phyloP scores from a whole-genome alignment of 1,139 yeast species.

The Candida dubliniensis region DNA sequence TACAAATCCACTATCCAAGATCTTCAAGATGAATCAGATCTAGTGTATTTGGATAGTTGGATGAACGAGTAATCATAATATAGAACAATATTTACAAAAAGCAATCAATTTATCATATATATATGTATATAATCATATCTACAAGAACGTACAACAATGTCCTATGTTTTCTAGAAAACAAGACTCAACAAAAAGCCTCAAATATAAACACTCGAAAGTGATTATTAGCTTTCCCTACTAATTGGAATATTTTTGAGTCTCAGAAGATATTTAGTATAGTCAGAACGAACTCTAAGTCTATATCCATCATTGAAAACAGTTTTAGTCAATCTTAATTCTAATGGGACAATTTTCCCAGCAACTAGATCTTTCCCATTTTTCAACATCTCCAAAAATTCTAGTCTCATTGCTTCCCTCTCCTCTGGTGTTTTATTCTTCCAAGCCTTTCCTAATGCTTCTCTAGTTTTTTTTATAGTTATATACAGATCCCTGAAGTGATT shows the following conservation, averaged over 20 bases:
- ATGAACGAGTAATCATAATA: conserved; percentile 9
- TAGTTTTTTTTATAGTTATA: not conserved
- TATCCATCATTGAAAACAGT: conserved; percentile 3
- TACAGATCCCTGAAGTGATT: not conserved
- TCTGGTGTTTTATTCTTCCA: conserved; percentile 30
- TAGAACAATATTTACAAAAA: no score
- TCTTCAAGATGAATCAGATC: conserved; percentile 35
- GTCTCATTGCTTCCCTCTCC: conserved; percentile 24
- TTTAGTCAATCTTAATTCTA: not conserved
- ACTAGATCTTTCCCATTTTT: conserved; percentile 30
- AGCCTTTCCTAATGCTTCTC: not conserved
- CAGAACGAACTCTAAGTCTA: not conserved
- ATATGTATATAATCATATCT: no score
- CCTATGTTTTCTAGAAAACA: no score
- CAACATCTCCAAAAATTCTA: conserved; percentile 28
- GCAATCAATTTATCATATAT: no score
- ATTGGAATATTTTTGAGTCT: no score
- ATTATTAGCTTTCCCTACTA: no score
- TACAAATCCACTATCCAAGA: conserved; percentile 32
- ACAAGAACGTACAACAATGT: no score
- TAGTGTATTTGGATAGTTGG: conserved; percentile 46
- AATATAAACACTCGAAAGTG: no score
- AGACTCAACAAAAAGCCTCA: no score
- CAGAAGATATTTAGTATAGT: no score
- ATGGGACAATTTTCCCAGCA: conserved; percentile 27